Evolutionary conservation across 1,284 basidiomycete genomes (phyloP).

Genomic region (Trametes versicolor): DNA sequence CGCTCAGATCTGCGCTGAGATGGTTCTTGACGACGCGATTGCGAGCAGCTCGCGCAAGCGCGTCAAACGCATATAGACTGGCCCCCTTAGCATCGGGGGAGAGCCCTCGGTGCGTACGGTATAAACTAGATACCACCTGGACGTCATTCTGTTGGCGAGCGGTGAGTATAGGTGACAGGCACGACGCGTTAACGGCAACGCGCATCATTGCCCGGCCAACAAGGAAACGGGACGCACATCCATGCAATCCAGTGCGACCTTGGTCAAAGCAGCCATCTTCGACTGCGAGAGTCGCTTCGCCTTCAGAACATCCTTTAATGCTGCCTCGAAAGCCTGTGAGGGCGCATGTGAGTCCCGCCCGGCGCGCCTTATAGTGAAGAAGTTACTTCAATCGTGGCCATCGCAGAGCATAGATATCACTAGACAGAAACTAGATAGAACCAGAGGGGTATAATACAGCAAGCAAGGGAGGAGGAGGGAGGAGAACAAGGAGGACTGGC

Average conservation of each 20-base stretch:
- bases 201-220: background rate
- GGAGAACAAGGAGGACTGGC: background rate
- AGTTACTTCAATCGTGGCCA: constrained; percentile 34
- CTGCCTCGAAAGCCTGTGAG: constrained; percentile 77
- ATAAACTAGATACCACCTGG: constrained; percentile 85
- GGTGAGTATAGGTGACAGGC: constrained; percentile 12
- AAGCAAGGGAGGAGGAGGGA: background rate
- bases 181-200: background rate
- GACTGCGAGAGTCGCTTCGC: constrained; percentile 86
- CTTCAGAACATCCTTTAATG: constrained; percentile 81
- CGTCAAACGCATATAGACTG: constrained; percentile 92
- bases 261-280: constrained; percentile 80
- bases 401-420: constrained; percentile 25
- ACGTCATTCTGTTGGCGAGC: constrained; percentile 72
- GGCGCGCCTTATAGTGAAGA: background rate
- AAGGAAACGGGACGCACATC: constrained; percentile 57
- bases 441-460: constrained; percentile 10
- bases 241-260: constrained; percentile 78
- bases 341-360: background rate
- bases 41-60: constrained; percentile 85
- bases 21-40: constrained; percentile 72
- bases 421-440: background rate
- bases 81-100: constrained; percentile 74
- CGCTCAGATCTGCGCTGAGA: constrained; percentile 62
- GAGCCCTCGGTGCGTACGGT: constrained; percentile 85